Evolutionary conservation across 805 yeast genomes (phyloP).

Genomic region (Kregervanrija fluxuum): DNA sequence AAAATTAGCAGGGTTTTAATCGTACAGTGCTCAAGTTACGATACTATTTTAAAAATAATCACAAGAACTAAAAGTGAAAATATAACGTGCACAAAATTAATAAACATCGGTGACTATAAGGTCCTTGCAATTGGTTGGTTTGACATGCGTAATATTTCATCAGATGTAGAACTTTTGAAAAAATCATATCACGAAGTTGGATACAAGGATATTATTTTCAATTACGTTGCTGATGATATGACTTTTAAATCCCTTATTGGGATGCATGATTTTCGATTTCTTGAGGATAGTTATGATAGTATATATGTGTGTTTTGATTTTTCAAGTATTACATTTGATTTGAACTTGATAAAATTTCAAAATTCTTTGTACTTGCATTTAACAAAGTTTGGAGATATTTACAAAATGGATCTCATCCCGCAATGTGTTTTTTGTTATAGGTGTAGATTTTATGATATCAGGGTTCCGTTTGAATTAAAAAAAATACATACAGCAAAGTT

Average conservation of each 20-base stretch:
- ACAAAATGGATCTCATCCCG: slow-evolving; percentile 5
- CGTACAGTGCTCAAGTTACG: too few relatives aligned
- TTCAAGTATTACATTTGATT: background rate
- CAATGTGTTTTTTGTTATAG: slow-evolving; percentile 11
- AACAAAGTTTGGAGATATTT: slow-evolving; percentile 19
- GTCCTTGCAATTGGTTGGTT: slow-evolving; percentile 24
- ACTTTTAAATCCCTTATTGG: background rate
- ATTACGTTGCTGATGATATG: slow-evolving; percentile 8
- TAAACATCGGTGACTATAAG: background rate
- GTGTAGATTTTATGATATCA: slow-evolving; percentile 29
- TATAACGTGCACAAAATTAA: slow-evolving; percentile 1
- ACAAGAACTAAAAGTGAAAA: slow-evolving; percentile 2
- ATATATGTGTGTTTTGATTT: slow-evolving; percentile 12
- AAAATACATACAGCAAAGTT: slow-evolving; percentile 9
- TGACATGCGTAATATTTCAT: slow-evolving; percentile 18
- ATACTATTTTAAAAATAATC: too few relatives aligned
- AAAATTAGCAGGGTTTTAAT: too few relatives aligned
- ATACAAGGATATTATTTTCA: slow-evolving; percentile 6
- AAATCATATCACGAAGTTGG: slow-evolving; percentile 5
- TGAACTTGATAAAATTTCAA: slow-evolving; percentile 7
- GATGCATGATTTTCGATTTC: slow-evolving; percentile 14
- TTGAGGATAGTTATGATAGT: slow-evolving; percentile 18
- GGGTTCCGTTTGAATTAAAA: slow-evolving; percentile 28
- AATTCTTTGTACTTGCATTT: slow-evolving; percentile 14
- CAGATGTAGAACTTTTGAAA: slow-evolving; percentile 13